A percentile compares a stretch with the other conserved stretches of the same genome.
These are phyloP conservation scores for Backusella liffmaniae DNA, from an alignment of 192 early-diverging fungal genomes.

Conservation along the genomic window DNA sequence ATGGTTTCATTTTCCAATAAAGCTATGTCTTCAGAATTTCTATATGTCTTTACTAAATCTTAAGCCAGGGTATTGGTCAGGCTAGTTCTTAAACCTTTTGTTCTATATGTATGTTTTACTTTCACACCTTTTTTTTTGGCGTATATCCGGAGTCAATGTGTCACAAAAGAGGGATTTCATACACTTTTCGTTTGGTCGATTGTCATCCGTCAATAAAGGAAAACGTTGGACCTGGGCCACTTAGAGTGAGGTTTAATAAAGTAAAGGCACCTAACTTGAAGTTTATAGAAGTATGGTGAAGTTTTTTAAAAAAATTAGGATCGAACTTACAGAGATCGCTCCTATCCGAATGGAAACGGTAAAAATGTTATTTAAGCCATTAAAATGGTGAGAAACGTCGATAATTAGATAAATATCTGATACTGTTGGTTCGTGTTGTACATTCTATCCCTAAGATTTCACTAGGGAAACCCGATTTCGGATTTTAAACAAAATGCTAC, in stretches of 20 bases:
- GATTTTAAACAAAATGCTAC: background rate
- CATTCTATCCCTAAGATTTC: background rate
- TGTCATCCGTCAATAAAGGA: background rate
- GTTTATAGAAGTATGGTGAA: background rate
- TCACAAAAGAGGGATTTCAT: background rate
- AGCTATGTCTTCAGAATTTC: background rate
- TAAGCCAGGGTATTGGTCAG: background rate
- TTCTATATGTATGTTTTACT: background rate
- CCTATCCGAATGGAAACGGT: background rate
- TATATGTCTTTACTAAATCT: background rate
- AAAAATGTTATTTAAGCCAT: background rate
- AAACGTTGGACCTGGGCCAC: too few relatives aligned
- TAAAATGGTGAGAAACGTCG: background rate
- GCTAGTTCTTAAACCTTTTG: background rate
- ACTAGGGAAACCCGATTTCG: background rate
- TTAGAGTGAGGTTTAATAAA: background rate
- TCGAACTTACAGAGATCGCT: background rate
- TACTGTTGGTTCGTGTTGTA: background rate
- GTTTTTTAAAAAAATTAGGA: background rate
- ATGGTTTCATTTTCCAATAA: background rate
- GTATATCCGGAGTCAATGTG: background rate
- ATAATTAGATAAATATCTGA: background rate
- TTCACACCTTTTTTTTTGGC: background rate
- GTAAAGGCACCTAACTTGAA: background rate
- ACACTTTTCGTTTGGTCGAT: background rate